Evolutionary conservation across 345 rosid genomes (phyloP).

Genomic region (Hevea brasiliensis): DNA sequence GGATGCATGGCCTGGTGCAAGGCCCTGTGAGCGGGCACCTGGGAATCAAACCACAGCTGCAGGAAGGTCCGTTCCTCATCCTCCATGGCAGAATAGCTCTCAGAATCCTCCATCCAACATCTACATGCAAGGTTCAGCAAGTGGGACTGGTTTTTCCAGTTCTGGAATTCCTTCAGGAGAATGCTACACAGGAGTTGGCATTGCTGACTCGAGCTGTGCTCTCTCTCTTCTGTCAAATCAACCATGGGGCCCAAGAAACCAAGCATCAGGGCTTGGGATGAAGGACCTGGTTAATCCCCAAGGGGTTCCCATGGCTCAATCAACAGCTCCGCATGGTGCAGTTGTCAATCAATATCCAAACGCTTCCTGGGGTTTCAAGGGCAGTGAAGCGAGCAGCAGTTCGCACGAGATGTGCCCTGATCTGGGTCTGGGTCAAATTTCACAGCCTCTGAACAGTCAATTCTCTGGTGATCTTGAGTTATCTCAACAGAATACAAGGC

Average conservation of each 20-base stretch:
- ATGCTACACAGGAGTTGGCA: constrained; percentile 57
- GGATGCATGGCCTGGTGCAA: constrained; percentile 41
- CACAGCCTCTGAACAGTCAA: constrained; percentile 42
- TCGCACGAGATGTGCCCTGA: constrained; percentile 44
- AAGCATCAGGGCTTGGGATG: constrained; percentile 36
- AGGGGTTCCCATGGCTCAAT: constrained; percentile 50
- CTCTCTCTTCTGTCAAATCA: constrained; percentile 99
- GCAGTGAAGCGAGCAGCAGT: constrained; percentile 35
- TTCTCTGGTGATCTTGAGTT: constrained; percentile 51
- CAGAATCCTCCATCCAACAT: constrained; percentile 50
- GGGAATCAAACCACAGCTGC: constrained; percentile 26
- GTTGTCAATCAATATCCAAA: constrained; percentile 45
- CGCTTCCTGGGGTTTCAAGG: constrained; percentile 59
- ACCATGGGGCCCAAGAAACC: constrained; percentile 55
- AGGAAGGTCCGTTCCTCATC: constrained; percentile 38
- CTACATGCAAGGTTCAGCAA: constrained; percentile 48
- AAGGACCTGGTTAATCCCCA: constrained; percentile 40
- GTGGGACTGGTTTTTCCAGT: constrained; percentile 50
- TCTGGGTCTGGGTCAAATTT: constrained; percentile 51
- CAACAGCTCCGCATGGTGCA: constrained; percentile 43
- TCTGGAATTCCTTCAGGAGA: constrained; percentile 55
- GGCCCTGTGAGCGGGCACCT: constrained; percentile 33
- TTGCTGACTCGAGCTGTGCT: constrained; percentile 79
- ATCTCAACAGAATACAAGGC: constrained; percentile 56
- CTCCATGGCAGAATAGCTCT: constrained; percentile 42